These are phyloP conservation scores for Tillandsia fasciculata DNA, from an alignment of 176 grass and related monocot genomes.

Conservation along the genomic window DNA sequence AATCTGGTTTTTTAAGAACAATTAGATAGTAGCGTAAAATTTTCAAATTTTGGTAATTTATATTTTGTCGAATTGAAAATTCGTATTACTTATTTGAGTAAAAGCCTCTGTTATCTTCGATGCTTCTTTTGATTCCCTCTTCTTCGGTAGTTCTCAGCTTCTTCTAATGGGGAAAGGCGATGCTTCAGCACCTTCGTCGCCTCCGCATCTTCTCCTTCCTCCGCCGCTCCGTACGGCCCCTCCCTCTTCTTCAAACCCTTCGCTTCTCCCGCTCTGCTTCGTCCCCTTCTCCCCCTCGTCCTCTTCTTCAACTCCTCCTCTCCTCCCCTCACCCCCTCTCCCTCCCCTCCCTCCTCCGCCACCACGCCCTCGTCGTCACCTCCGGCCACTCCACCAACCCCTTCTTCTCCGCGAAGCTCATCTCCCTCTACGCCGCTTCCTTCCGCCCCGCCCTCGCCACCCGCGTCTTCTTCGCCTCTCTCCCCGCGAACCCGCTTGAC, in stretches of 20 bases:
- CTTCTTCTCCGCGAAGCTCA: constrained; percentile 57
- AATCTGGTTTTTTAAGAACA: too few relatives aligned
- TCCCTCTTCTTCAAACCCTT: constrained; percentile 29
- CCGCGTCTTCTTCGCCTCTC: constrained; percentile 29
- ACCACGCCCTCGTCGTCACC: constrained; percentile 41
- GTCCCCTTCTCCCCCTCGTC: constrained; percentile 1
- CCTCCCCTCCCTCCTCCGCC: constrained; percentile 22
- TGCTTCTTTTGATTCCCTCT: too few relatives aligned
- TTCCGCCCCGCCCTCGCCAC: constrained; percentile 27
- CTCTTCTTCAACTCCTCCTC: constrained; percentile 3
- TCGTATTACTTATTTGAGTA: too few relatives aligned
- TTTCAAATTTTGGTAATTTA: too few relatives aligned
- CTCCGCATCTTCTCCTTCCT: background rate
- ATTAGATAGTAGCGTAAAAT: too few relatives aligned
- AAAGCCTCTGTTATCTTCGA: too few relatives aligned
- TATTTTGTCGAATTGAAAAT: too few relatives aligned
- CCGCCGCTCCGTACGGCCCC: background rate
- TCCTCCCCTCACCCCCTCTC: constrained; percentile 8
- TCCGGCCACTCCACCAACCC: constrained; percentile 40
- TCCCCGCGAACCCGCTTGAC: constrained; percentile 23
- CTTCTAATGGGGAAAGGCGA: too few relatives aligned
- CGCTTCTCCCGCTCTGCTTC: constrained; percentile 8
- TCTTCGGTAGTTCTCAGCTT: too few relatives aligned
- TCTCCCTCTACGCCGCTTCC: constrained; percentile 47
- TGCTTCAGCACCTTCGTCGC: background rate